phyloP scores from a whole-genome alignment of 2,329 filamentous ascomycete genomes.

The Hypocreales sp. region DNA sequence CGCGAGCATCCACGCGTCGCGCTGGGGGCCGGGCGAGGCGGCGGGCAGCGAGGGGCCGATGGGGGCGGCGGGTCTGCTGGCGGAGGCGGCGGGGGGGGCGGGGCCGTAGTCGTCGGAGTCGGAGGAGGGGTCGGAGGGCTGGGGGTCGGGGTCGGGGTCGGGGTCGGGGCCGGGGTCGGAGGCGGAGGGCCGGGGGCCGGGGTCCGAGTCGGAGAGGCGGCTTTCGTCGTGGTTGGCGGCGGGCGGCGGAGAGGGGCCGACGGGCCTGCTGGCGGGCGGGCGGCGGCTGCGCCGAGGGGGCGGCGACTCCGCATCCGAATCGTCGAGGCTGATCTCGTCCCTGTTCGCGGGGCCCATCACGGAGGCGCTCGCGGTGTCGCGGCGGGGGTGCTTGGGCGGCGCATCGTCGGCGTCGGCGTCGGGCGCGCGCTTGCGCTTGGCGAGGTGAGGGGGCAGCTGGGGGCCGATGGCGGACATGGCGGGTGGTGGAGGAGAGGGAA shows the following conservation, averaged over 20 bases:
- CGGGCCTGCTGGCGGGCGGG: slow-evolving; percentile 3
- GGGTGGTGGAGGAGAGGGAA: too few relatives aligned
- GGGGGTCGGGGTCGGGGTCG: slow-evolving; percentile 26
- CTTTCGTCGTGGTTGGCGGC: too few relatives aligned
- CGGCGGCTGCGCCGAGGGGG: too few relatives aligned
- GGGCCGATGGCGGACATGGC: slow-evolving; percentile 57
- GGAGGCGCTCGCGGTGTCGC: slow-evolving; percentile 24
- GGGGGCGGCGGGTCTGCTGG: slow-evolving; percentile 28
- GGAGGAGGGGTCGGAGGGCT: too few relatives aligned
- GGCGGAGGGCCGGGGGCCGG: not conserved
- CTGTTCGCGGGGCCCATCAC: slow-evolving; percentile 20
- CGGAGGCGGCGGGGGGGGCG: slow-evolving; percentile 32
- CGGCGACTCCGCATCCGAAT: slow-evolving; percentile 21
- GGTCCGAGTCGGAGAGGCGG: too few relatives aligned
- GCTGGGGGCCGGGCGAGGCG: slow-evolving; percentile 33
- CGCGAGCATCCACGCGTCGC: slow-evolving; percentile 76
- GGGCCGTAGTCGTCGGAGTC: slow-evolving; percentile 39
- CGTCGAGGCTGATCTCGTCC: slow-evolving; percentile 24
- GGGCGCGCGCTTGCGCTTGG: slow-evolving; percentile 44
- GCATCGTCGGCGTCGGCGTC: slow-evolving; percentile 24
- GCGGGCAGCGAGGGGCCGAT: slow-evolving; percentile 19
- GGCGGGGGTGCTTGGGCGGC: slow-evolving; percentile 27
- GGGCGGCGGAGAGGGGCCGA: slow-evolving; percentile 17
- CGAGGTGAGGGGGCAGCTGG: slow-evolving; percentile 49
- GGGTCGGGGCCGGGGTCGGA: slow-evolving; percentile 12